Percentiles rank a stretch among this genome's conserved stretches.
These are phyloP conservation scores for Termitomyces eurrhizus DNA, from an alignment of 768 basidiomycete genomes.

Conservation along the genomic window DNA sequence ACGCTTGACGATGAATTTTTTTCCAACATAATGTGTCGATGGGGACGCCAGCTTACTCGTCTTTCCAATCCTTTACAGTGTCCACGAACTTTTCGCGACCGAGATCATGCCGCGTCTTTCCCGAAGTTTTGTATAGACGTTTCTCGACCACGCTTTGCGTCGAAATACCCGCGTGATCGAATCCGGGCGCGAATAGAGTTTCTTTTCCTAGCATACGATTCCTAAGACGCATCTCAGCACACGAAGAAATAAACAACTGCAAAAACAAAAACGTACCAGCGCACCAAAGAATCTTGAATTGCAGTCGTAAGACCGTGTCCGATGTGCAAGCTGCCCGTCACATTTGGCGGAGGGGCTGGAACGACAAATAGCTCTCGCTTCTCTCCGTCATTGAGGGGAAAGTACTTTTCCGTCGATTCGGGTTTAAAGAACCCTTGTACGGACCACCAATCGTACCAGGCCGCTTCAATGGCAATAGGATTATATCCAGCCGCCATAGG, in stretches of 20 bases:
- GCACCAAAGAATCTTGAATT: conserved; percentile 83
- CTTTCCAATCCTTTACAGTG: conserved; percentile 95
- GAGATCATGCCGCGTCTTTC: conserved; percentile 88
- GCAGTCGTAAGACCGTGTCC: conserved; percentile 92
- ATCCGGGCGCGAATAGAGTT: conserved; percentile 88
- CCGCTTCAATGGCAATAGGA: conserved; percentile 88
- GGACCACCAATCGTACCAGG: conserved; percentile 99
- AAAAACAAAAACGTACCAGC: conserved; percentile 60
- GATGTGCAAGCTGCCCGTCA: conserved; percentile 93
- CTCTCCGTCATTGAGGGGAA: conserved; percentile 52
- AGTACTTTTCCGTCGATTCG: conserved; percentile 31
- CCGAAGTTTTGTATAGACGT: conserved; percentile 77
- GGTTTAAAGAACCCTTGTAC: conserved; percentile 90
- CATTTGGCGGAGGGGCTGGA: conserved; percentile 91
- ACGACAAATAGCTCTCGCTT: conserved; percentile 77
- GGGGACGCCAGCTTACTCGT: conserved; percentile 59
- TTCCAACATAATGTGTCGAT: background rate
- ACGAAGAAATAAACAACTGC: background rate
- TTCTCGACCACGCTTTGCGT: conserved; percentile 98
- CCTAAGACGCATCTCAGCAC: conserved; percentile 40
- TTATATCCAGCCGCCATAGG: conserved; percentile 95
- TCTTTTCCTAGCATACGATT: conserved; percentile 96
- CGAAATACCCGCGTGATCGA: conserved; percentile 97
- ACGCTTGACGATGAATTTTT: background rate
- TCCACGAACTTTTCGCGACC: conserved; percentile 89